Base-by-base conservation (phyloP, 805 yeast genomes). In the Kluyveromyces siamensis region DNA sequence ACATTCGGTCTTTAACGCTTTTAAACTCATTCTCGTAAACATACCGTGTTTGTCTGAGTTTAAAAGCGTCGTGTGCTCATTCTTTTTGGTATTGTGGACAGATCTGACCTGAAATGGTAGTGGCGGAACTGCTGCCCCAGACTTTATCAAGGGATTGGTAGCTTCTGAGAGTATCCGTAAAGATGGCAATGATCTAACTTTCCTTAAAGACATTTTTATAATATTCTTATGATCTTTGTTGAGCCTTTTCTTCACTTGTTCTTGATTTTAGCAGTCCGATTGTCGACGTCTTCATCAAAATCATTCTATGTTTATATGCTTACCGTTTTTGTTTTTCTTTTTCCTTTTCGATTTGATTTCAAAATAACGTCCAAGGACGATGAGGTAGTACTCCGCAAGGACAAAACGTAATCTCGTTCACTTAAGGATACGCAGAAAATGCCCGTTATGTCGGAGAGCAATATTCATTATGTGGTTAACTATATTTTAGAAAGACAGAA, bases 1-100 rank as follows among this genome's bases (percentile, higher is more conserved):
- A 60, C 87, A 80, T 59, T 82, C 87, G 46, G 61, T 62, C 58
- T 77, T 80, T 54, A 83, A 70, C 1, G 77, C 71, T 47, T 76
- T 74, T 38, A 81, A 66, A 40, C 78, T 77, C 77, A 80, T 74
- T 27, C 65, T 53, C 8, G 55, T 46, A 45, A 63, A 65, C 37
- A 58, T 62, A 6, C 64, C 55, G 37, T 54, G 57, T 41, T 43
- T 45, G 39, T 47, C 50, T 41, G 54, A 59, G 16, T 56, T 46
- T 40, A 62, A 48, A 13, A 65, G 46, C 2, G 62, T 55, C 2
- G 66, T 57, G 37, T 58, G 60, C 18, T 57, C 50, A 33, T 58
- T 55, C 45, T 60, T 61, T 2, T 55, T 44, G 1, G 67, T 61
- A 41, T 59, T 60, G 44, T 65, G 69, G 19, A 65, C 69, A 19